These are phyloP conservation scores for Verticillium dahliae DNA, from an alignment of 2,329 filamentous ascomycete genomes.

Conservation along the genomic window DNA sequence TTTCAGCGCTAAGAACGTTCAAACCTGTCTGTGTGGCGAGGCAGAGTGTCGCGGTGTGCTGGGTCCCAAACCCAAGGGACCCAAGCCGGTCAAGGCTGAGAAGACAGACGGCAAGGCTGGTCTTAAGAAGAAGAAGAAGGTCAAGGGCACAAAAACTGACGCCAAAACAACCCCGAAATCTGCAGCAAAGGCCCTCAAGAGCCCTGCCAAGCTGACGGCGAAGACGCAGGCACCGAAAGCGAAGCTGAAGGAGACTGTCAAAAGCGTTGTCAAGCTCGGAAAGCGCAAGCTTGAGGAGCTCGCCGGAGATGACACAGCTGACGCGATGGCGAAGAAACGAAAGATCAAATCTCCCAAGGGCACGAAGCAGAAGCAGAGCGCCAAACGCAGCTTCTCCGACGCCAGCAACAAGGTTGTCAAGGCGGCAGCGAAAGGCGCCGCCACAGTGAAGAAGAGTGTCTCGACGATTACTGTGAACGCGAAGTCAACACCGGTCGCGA, in stretches of 20 bases:
- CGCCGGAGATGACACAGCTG: conserved; percentile 30
- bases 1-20: conserved; percentile 62
- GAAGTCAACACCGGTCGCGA: conserved; percentile 4
- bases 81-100: conserved; percentile 36
- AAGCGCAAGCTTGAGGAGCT: conserved; percentile 53
- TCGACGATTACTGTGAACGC: conserved; percentile 17
- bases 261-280: conserved; percentile 36
- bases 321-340: conserved; percentile 31
- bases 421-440: conserved; percentile 22
- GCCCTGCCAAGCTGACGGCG: background rate
- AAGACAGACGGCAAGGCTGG: conserved; percentile 23
- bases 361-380: conserved; percentile 16
- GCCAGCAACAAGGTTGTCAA: conserved; percentile 28
- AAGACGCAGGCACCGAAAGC: background rate
- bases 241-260: conserved; percentile 27
- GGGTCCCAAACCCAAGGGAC: conserved; percentile 53
- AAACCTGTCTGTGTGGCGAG: conserved; percentile 58
- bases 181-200: conserved; percentile 5
- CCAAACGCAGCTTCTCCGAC: conserved; percentile 25
- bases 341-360: conserved; percentile 34
- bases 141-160: conserved; percentile 18
- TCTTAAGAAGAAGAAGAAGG: conserved; percentile 2
- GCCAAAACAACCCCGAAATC: conserved; percentile 12
- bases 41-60: conserved; percentile 58
- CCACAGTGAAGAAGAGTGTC: conserved; percentile 27